These are phyloP conservation scores for Clausena lansium DNA, from an alignment of 345 rosid genomes.

Conservation along the genomic window DNA sequence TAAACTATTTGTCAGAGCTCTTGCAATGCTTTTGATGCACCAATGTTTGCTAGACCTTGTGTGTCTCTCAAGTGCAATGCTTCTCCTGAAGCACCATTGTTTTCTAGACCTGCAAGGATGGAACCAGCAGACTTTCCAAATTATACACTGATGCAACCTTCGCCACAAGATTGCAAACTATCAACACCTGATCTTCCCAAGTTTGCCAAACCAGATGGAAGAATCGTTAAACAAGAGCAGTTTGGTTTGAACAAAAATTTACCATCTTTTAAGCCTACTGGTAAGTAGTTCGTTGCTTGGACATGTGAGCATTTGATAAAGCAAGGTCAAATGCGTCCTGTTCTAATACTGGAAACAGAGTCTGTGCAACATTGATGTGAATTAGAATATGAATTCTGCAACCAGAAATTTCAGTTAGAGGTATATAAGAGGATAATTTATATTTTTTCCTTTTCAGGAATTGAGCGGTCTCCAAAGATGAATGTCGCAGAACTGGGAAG, in stretches of 20 bases:
- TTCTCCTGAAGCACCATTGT: conserved; percentile 37
- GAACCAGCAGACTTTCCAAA: conserved; percentile 19
- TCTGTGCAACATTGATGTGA: too few species aligned
- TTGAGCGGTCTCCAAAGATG: conserved; percentile 61
- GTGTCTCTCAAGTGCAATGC: conserved; percentile 12
- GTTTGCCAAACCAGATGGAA: conserved; percentile 43
- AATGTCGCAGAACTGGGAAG: conserved; percentile 52
- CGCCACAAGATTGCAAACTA: conserved; percentile 21
- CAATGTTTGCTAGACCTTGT: conserved; percentile 37
- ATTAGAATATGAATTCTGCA: background rate
- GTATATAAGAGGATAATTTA: background rate
- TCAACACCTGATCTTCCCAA: conserved; percentile 35
- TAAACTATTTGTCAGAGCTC: conserved; percentile 4
- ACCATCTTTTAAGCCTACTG: conserved; percentile 20
- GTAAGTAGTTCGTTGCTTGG: conserved; percentile 19
- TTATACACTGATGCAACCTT: conserved; percentile 12
- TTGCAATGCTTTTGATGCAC: conserved; percentile 26
- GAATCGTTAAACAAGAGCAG: conserved; percentile 12
- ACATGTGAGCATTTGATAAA: background rate
- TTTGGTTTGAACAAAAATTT: conserved; percentile 12
- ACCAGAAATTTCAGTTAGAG: background rate
- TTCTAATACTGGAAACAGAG: too few species aligned
- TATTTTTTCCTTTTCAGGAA: conserved; percentile 31
- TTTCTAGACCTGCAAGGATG: conserved; percentile 44
- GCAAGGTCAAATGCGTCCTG: too few species aligned